Percentiles rank a stretch among this genome's conserved stretches.
Conservation (phyloP, 176 grass and related monocot genomes). For the Carex pumila region DNA sequence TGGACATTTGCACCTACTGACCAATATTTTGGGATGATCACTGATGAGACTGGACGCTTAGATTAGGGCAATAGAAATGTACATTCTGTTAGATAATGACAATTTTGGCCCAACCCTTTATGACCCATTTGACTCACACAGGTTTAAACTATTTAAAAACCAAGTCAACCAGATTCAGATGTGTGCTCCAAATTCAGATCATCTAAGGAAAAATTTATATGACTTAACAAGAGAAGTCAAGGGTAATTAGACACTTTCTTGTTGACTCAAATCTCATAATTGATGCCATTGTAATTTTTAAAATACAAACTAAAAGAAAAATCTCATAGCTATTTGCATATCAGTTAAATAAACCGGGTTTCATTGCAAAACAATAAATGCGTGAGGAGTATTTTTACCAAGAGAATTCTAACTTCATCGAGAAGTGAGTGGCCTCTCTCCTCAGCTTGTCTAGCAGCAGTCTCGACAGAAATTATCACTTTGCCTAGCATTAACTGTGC, state of each 20-base stretch:
- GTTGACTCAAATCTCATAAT: slow-evolving; percentile 1
- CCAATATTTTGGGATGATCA: not conserved
- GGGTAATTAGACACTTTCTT: not conserved
- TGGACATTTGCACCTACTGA: not conserved
- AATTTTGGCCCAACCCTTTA: not conserved
- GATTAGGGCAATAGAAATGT: not conserved
- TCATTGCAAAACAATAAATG: not conserved
- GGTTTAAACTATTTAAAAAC: not conserved
- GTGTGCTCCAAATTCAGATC: not conserved
- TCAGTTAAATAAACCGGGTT: not conserved
- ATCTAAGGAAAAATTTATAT: not conserved
- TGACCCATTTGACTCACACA: not conserved
- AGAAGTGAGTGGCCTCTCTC: slow-evolving; percentile 82
- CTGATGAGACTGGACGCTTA: not conserved
- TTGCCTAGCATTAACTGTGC: slow-evolving; percentile 80
- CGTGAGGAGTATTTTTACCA: slow-evolving; percentile 32
- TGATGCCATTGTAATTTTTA: not conserved
- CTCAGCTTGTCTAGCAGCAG: slow-evolving; percentile 81
- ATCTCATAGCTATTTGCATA: not conserved
- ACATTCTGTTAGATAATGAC: not conserved
- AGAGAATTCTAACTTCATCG: slow-evolving; percentile 78
- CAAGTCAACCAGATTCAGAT: not conserved
- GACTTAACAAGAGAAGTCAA: not conserved
- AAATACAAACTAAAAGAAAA: not conserved
- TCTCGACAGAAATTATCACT: slow-evolving; percentile 87